phyloP scores from a whole-genome alignment of 169 alveolate genomes.

The Eimeria nieschulzi region DNA sequence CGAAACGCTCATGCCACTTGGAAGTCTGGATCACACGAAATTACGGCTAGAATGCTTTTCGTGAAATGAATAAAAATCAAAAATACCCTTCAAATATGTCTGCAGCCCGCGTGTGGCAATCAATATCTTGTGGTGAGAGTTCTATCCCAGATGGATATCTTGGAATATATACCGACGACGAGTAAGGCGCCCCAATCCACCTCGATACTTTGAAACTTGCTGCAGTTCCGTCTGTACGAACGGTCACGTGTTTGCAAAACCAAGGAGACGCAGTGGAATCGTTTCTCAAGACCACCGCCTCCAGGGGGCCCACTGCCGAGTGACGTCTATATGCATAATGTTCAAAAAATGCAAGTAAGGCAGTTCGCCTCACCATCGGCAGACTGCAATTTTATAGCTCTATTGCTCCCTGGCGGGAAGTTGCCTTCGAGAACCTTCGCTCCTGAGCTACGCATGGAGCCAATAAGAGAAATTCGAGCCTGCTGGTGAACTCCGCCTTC shows the following conservation, averaged over 20 bases:
- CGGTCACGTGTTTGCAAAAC: constrained; percentile 79
- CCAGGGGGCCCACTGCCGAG: constrained; percentile 76
- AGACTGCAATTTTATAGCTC: constrained; percentile 77
- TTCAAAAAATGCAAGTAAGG: neutral
- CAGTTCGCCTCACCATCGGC: constrained; percentile 73
- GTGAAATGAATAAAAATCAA: neutral
- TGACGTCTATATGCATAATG: too few species aligned
- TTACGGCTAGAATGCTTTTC: neutral
- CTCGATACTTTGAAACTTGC: constrained; percentile 77
- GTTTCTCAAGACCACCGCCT: constrained; percentile 78
- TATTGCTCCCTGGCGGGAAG: constrained; percentile 75
- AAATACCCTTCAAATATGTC: constrained; percentile 82
- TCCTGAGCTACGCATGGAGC: constrained; percentile 77
- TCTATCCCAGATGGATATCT: constrained; percentile 81
- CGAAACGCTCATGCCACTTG: constrained; percentile 12
- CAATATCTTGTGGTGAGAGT: constrained; percentile 86
- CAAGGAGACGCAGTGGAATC: constrained; percentile 81
- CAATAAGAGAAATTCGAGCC: constrained; percentile 76
- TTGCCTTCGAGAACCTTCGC: constrained; percentile 70
- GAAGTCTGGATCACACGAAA: constrained; percentile 10
- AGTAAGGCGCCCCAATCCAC: constrained; percentile 83
- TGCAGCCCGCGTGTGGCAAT: constrained; percentile 86
- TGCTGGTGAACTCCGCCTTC: constrained; percentile 80
- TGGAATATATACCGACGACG: constrained; percentile 65
- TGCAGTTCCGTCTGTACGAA: constrained; percentile 79